Evolutionary conservation across 257 asterid genomes (phyloP).

Genomic region (Primulina huaijiensis): DNA sequence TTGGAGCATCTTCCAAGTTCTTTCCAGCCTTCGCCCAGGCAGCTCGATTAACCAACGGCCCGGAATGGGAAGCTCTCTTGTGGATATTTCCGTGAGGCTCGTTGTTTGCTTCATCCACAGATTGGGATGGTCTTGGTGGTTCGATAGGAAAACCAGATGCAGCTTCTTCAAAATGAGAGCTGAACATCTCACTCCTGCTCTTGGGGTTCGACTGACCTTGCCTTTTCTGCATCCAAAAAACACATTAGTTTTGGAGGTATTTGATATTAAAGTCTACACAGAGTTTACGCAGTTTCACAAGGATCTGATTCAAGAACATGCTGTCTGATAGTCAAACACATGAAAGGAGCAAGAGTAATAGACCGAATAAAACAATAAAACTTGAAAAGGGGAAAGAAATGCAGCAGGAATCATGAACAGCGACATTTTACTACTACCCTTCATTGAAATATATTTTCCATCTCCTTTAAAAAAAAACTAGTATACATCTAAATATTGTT

Average conservation of each 20-base stretch:
- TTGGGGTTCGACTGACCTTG: slow-evolving; percentile 68
- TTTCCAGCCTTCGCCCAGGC: slow-evolving; percentile 79
- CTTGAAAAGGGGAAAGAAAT: background rate
- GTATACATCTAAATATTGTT: background rate
- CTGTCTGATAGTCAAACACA: background rate
- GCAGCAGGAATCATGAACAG: background rate
- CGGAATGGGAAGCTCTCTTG: slow-evolving; percentile 89
- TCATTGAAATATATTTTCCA: background rate
- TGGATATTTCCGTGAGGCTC: slow-evolving; percentile 51
- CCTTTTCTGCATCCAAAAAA: slow-evolving; percentile 58
- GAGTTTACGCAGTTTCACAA: background rate
- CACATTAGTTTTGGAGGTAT: slow-evolving; percentile 5
- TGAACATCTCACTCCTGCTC: slow-evolving; percentile 98
- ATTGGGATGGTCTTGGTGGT: slow-evolving; percentile 82
- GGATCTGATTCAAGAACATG: slow-evolving; percentile 8
- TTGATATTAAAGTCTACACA: background rate
- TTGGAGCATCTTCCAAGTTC: slow-evolving; percentile 66
- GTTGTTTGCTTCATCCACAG: slow-evolving; percentile 51
- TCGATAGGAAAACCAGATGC: slow-evolving; percentile 96
- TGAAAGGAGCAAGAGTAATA: background rate
- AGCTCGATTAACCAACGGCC: slow-evolving; percentile 85
- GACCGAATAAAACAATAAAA: background rate
- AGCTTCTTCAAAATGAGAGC: slow-evolving; percentile 78
- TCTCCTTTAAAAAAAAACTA: background rate
- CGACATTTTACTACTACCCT: background rate